Evolutionary conservation across 1,139 yeast species (phyloP).

Genomic region (Suhomyces bribrorum): DNA sequence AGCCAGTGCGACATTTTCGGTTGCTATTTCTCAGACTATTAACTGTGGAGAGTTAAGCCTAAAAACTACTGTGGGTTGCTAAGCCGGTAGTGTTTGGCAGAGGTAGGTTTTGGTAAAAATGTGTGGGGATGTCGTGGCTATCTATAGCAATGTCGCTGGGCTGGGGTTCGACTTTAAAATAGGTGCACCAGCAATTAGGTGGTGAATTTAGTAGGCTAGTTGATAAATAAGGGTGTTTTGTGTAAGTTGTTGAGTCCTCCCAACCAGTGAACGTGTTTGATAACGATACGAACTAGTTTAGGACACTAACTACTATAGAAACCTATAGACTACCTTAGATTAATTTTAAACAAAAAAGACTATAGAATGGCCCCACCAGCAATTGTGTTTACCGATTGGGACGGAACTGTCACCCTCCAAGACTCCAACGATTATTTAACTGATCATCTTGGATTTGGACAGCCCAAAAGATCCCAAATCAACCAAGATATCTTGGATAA

Average conservation of each 20-base stretch:
- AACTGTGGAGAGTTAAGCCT: background rate
- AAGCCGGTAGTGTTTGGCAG: background rate
- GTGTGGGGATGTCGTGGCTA: no score
- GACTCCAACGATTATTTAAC: constrained; percentile 93
- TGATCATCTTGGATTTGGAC: constrained; percentile 86
- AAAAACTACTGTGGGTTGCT: no score
- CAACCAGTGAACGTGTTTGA: no score
- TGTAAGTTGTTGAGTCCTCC: no score
- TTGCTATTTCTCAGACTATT: constrained; percentile 5
- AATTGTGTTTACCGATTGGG: constrained; percentile 94
- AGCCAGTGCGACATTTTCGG: constrained; percentile 7
- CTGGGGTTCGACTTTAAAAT: no score
- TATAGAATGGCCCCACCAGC: constrained; percentile 34
- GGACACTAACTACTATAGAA: background rate
- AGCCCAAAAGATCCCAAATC: constrained; percentile 60
- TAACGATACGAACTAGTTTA: background rate
- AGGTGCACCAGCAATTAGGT: no score
- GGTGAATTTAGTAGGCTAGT: no score
- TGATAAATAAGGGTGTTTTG: no score
- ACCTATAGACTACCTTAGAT: background rate
- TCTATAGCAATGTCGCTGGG: no score
- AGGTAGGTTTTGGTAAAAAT: no score
- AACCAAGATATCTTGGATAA: constrained; percentile 75
- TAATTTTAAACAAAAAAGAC: background rate
- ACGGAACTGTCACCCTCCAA: constrained; percentile 89